Evolutionary conservation across 352 stramenopile genomes (phyloP).

Genomic region (Pythium folliculosum): DNA sequence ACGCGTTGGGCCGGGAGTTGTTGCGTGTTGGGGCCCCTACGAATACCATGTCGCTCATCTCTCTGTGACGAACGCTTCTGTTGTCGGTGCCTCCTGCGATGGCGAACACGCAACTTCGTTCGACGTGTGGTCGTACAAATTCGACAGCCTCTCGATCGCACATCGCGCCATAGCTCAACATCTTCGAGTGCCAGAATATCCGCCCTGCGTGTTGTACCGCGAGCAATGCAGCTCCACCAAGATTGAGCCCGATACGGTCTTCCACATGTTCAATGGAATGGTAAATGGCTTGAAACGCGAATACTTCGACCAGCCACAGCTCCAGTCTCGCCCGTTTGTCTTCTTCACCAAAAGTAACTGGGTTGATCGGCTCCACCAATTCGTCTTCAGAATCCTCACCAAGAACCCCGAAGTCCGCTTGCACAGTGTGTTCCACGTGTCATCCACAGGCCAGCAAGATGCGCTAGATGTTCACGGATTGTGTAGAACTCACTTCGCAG

Average conservation of each 20-base stretch:
- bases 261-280: conserved; percentile 42
- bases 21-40: conserved; percentile 46
- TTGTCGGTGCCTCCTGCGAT: not conserved
- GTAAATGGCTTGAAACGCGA: conserved; percentile 16
- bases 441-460: not conserved
- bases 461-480: not conserved
- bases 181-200: conserved; percentile 23
- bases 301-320: conserved; percentile 6
- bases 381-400: not conserved
- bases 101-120: not conserved
- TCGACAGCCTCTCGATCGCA: conserved; percentile 24
- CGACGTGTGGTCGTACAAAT: conserved; percentile 28
- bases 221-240: conserved; percentile 2
- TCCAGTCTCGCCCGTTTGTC: not conserved
- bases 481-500: not conserved
- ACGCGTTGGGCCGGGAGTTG: conserved; percentile 30
- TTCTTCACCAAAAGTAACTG: conserved; percentile 32
- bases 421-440: conserved; percentile 9
- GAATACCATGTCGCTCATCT: conserved; percentile 47
- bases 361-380: conserved; percentile 45
- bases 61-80: not conserved
- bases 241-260: conserved; percentile 32
- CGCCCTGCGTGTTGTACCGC: conserved; percentile 35
- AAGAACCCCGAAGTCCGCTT: not conserved
- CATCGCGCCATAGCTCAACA: conserved; percentile 15